Evolutionary conservation across 2,329 filamentous ascomycete genomes (phyloP).

Genomic region (Botryosphaeria dothidea): DNA sequence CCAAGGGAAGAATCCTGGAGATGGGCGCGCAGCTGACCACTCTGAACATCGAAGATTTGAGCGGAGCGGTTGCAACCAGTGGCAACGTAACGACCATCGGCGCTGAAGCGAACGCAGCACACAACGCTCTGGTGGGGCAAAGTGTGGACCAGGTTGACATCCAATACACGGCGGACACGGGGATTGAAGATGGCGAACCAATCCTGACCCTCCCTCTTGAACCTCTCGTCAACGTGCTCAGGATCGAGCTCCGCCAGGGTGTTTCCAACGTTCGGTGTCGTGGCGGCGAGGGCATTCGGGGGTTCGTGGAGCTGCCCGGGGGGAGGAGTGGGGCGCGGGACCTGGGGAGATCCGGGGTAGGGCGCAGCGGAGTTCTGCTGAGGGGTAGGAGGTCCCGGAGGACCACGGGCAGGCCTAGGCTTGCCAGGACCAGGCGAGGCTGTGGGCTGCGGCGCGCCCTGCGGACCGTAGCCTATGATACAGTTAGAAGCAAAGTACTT

Average conservation of each 20-base stretch:
- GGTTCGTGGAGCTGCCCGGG: slow-evolving; percentile 43
- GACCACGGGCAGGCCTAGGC: slow-evolving; percentile 63
- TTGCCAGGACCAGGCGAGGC: slow-evolving; percentile 79
- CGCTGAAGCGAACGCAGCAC: slow-evolving; percentile 95
- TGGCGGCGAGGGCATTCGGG: slow-evolving; percentile 30
- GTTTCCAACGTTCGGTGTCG: slow-evolving; percentile 57
- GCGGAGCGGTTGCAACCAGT: slow-evolving; percentile 98
- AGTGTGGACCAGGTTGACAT: slow-evolving; percentile 93
- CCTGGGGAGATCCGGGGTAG: slow-evolving; percentile 86
- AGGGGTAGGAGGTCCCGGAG: slow-evolving; percentile 76
- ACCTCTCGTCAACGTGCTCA: slow-evolving; percentile 78
- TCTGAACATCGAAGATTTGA: slow-evolving; percentile 95
- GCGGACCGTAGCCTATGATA: slow-evolving; percentile 69
- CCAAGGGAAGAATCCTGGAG: slow-evolving; percentile 87
- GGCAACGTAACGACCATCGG: slow-evolving; percentile 91
- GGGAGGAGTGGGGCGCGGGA: slow-evolving; percentile 77
- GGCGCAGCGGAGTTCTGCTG: slow-evolving; percentile 87
- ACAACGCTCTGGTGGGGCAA: slow-evolving; percentile 94
- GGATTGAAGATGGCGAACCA: slow-evolving; percentile 99
- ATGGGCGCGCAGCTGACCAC: slow-evolving; percentile 83
- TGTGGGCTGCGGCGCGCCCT: slow-evolving; percentile 74
- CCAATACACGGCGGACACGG: slow-evolving; percentile 80
- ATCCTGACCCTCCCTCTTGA: slow-evolving; percentile 86
- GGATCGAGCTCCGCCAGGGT: slow-evolving; percentile 83
- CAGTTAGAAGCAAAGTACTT: not conserved